Conservation (phyloP, 1,139 yeast genomes). For the Pichia cactophila region DNA sequence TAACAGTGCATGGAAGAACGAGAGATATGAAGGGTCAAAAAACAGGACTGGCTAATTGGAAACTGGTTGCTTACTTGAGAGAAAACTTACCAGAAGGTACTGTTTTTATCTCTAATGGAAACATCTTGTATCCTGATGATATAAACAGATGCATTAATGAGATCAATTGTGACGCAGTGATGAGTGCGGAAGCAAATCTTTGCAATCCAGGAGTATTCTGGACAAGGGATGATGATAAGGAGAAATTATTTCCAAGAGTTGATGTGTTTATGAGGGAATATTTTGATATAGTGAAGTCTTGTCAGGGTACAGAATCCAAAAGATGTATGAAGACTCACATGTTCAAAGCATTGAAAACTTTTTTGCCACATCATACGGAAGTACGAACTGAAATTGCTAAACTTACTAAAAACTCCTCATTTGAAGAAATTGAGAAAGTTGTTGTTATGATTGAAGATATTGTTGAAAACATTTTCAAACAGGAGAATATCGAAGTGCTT, state of each 20-base stretch:
- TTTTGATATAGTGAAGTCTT: slow-evolving; percentile 65
- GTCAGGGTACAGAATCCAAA: slow-evolving; percentile 68
- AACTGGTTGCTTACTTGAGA: slow-evolving; percentile 60
- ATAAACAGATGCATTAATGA: slow-evolving; percentile 55
- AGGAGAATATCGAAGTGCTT: slow-evolving; percentile 36
- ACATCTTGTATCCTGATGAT: slow-evolving; percentile 79
- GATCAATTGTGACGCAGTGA: slow-evolving; percentile 79
- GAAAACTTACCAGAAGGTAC: slow-evolving; percentile 77
- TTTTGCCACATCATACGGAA: slow-evolving; percentile 66
- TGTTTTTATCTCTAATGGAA: slow-evolving; percentile 91
- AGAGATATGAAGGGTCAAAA: slow-evolving; percentile 96
- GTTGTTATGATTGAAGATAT: slow-evolving; percentile 59
- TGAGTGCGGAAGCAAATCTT: slow-evolving; percentile 95
- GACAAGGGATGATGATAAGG: slow-evolving; percentile 44
- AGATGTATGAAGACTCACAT: slow-evolving; percentile 89
- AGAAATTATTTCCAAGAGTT: slow-evolving; percentile 77
- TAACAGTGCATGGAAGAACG: slow-evolving; percentile 93
- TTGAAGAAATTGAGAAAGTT: slow-evolving; percentile 61
- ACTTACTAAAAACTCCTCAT: slow-evolving; percentile 36
- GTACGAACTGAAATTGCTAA: slow-evolving; percentile 67
- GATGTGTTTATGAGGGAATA: slow-evolving; percentile 80
- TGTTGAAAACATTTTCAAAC: slow-evolving; percentile 48
- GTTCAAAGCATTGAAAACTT: slow-evolving; percentile 77
- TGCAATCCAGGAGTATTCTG: slow-evolving; percentile 90
- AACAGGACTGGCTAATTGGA: slow-evolving; percentile 96